These are phyloP conservation scores for Collybia mongolica DNA, from an alignment of 768 basidiomycete species.

Conservation along the genomic window DNA sequence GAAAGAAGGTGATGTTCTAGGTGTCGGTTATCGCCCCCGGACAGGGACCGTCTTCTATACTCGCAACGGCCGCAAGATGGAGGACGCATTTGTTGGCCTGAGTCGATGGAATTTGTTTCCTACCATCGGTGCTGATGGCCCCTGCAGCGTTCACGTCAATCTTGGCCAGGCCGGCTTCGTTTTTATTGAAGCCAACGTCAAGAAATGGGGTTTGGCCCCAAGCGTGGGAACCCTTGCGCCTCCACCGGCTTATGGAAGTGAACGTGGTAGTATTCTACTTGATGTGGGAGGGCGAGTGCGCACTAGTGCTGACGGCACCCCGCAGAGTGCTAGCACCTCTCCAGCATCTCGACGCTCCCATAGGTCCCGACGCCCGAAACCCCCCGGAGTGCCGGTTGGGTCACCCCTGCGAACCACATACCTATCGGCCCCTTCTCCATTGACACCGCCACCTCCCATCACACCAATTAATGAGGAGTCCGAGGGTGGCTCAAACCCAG, in stretches of 20 bases:
- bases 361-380: constrained; percentile 56
- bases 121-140: constrained; percentile 93
- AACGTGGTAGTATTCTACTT: constrained; percentile 92
- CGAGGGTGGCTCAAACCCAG: constrained; percentile 42
- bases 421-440: constrained; percentile 34
- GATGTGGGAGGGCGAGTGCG: constrained; percentile 76
- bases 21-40: constrained; percentile 93
- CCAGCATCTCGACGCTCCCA: constrained; percentile 56
- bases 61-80: constrained; percentile 94
- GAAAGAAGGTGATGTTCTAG: constrained; percentile 94
- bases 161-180: constrained; percentile 98
- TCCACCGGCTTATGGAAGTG: constrained; percentile 96
- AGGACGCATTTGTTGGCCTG: constrained; percentile 92
- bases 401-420: constrained; percentile 64
- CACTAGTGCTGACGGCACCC: constrained; percentile 34
- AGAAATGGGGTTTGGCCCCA: constrained; percentile 99
- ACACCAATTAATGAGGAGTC: constrained; percentile 73
- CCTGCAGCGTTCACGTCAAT: constrained; percentile 96
- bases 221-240: constrained; percentile 97
- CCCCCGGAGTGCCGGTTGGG: constrained; percentile 37
- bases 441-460: constrained; percentile 67
- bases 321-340: constrained; percentile 44
- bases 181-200: constrained; percentile 99
- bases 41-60: constrained; percentile 99
- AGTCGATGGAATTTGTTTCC: constrained; percentile 94